These are phyloP conservation scores for Clonostachys chloroleuca DNA, from an alignment of 2,329 filamentous ascomycete genomes.

Conservation along the genomic window DNA sequence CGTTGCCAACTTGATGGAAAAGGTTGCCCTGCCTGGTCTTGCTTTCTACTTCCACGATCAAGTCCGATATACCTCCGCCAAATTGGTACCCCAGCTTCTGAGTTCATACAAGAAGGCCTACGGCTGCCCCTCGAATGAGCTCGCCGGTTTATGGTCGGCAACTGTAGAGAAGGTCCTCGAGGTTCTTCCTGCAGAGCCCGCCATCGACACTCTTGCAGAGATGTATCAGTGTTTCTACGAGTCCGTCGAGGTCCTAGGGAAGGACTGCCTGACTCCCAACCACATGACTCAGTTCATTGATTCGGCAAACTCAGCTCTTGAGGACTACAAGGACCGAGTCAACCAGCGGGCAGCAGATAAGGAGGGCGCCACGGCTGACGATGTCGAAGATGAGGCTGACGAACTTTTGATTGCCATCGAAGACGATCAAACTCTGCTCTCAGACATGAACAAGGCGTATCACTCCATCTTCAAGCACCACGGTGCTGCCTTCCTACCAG, in stretches of 20 bases:
- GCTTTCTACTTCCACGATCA: constrained; percentile 99
- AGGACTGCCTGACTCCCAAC: constrained; percentile 69
- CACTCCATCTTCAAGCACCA: constrained; percentile 99
- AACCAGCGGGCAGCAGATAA: constrained; percentile 79
- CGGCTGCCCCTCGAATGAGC: constrained; percentile 72
- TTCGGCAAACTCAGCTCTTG: constrained; percentile 76
- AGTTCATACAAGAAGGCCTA: constrained; percentile 93
- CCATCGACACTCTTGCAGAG: constrained; percentile 92
- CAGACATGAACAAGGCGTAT: constrained; percentile 99
- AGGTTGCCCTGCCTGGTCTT: constrained; percentile 88
- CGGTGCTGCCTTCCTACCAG: constrained; percentile 73
- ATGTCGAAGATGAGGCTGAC: constrained; percentile 85
- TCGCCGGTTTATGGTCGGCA: constrained; percentile 76
- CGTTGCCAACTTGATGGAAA: constrained; percentile 90
- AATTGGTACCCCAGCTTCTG: constrained; percentile 87
- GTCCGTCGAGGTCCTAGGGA: constrained; percentile 89
- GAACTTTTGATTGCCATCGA: constrained; percentile 89
- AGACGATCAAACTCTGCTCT: constrained; percentile 92
- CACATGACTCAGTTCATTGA: constrained; percentile 89
- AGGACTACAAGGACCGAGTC: constrained; percentile 90
- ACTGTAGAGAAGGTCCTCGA: constrained; percentile 91
- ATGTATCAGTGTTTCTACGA: constrained; percentile 99
- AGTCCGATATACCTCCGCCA: constrained; percentile 89
- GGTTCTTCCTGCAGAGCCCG: constrained; percentile 87
- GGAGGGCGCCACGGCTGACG: constrained; percentile 67